Conservation (phyloP, 345 rosid species). For the Heritiera fomes region DNA sequence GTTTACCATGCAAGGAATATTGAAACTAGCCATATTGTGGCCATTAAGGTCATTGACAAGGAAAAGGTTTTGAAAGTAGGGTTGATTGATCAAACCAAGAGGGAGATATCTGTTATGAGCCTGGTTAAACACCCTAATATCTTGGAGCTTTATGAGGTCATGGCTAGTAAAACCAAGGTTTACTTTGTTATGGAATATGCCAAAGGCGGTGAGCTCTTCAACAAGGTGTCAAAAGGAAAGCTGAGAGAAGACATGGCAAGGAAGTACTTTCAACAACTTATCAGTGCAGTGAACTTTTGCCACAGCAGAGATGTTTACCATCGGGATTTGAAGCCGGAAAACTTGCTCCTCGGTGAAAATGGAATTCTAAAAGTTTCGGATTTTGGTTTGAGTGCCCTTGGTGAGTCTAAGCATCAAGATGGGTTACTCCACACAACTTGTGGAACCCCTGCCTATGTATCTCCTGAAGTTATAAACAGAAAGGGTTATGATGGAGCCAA, state of each 20-base stretch:
- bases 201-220: constrained; percentile 36
- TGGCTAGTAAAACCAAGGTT: constrained; percentile 37
- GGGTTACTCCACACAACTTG: constrained; percentile 34
- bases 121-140: constrained; percentile 35
- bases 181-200: constrained; percentile 37
- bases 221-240: constrained; percentile 30
- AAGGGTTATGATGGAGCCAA: constrained; percentile 20
- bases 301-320: constrained; percentile 36
- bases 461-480: constrained; percentile 20
- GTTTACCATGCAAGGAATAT: constrained; percentile 20
- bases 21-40: constrained; percentile 23
- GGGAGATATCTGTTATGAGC: constrained; percentile 37
- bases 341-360: constrained; percentile 29
- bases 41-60: constrained; percentile 36
- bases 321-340: constrained; percentile 35
- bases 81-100: constrained; percentile 32
- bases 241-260: constrained; percentile 30
- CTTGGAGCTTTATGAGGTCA: constrained; percentile 34
- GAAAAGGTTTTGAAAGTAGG: constrained; percentile 34
- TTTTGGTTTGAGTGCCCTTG: constrained; percentile 32
- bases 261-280: constrained; percentile 33
- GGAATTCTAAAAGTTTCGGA: constrained; percentile 34
- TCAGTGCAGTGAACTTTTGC: constrained; percentile 33
- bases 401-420: constrained; percentile 29
- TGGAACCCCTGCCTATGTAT: constrained; percentile 26